Conservation (phyloP, 1,284 basidiomycete species). For the Cerrena zonata region DNA sequence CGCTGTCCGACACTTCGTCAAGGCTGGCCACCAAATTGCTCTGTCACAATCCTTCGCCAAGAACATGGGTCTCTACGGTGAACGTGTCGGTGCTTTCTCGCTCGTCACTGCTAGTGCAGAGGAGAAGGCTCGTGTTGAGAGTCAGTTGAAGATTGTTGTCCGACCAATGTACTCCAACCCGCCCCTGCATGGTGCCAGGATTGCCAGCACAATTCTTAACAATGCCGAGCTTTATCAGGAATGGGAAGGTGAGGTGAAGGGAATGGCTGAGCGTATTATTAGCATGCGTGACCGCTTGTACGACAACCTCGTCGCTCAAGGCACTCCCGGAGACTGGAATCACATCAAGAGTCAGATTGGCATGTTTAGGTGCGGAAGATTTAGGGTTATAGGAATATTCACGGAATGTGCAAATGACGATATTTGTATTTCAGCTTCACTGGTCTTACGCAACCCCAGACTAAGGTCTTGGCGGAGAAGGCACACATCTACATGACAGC, state of each 20-base stretch:
- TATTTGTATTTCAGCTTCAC: conserved; percentile 61
- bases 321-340: conserved; percentile 91
- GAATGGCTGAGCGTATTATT: conserved; percentile 96
- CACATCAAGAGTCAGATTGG: conserved; percentile 97
- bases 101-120: conserved; percentile 68
- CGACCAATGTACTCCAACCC: conserved; percentile 99
- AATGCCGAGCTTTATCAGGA: conserved; percentile 74
- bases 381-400: background rate
- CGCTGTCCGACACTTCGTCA: conserved; percentile 91
- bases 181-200: conserved; percentile 88
- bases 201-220: conserved; percentile 81
- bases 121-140: conserved; percentile 85
- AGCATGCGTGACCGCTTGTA: conserved; percentile 87
- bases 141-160: conserved; percentile 93
- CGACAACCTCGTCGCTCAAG: conserved; percentile 71
- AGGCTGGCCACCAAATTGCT: conserved; percentile 81
- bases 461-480: conserved; percentile 82
- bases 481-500: conserved; percentile 92
- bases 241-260: conserved; percentile 89
- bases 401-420: background rate
- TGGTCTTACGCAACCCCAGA: conserved; percentile 78
- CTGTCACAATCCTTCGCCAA: conserved; percentile 95
- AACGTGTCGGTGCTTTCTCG: conserved; percentile 94
- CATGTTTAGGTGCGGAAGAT: conserved; percentile 71
- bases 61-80: conserved; percentile 98